These are phyloP conservation scores for Cutaneotrichosporon dermatis DNA, from an alignment of 1,284 basidiomycete genomes.

Conservation along the genomic window DNA sequence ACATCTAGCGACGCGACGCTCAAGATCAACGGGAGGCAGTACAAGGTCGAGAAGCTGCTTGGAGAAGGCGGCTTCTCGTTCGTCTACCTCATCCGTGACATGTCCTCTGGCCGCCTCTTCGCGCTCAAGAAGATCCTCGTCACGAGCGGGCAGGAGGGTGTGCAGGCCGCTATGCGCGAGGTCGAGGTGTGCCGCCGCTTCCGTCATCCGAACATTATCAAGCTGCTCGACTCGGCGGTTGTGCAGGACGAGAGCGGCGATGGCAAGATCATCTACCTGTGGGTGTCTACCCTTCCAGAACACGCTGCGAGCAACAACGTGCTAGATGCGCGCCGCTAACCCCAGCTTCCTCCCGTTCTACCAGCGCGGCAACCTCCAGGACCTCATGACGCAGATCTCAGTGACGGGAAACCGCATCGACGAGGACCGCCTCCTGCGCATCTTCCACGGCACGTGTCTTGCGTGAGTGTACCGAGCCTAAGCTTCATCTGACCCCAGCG, in stretches of 20 bases:
- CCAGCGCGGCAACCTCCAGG: constrained; percentile 80
- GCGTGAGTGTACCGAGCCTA: constrained; percentile 51
- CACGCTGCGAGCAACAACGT: too few species aligned
- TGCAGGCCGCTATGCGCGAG: constrained; percentile 68
- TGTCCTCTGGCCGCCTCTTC: constrained; percentile 65
- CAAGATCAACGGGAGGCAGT: constrained; percentile 89
- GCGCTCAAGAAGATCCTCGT: constrained; percentile 93
- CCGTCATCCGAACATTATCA: constrained; percentile 60
- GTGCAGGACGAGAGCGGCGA: constrained; percentile 76
- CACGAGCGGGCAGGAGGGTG: constrained; percentile 59
- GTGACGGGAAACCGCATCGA: constrained; percentile 78
- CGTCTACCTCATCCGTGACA: constrained; percentile 83
- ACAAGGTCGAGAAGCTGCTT: constrained; percentile 77
- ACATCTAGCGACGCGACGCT: constrained; percentile 55
- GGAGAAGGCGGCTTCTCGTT: constrained; percentile 95
- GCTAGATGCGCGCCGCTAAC: not conserved
- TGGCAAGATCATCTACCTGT: constrained; percentile 86
- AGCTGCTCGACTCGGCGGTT: constrained; percentile 72
- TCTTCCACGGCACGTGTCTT: constrained; percentile 91
- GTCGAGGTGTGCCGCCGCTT: constrained; percentile 87
- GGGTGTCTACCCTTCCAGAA: constrained; percentile 7
- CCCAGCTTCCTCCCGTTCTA: constrained; percentile 39
- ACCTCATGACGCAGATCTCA: constrained; percentile 81
- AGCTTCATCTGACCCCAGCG: constrained; percentile 35
- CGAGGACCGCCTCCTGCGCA: constrained; percentile 78